Conservation (phyloP, 2,329 filamentous ascomycete genomes). For the Corynespora cassiicola region DNA sequence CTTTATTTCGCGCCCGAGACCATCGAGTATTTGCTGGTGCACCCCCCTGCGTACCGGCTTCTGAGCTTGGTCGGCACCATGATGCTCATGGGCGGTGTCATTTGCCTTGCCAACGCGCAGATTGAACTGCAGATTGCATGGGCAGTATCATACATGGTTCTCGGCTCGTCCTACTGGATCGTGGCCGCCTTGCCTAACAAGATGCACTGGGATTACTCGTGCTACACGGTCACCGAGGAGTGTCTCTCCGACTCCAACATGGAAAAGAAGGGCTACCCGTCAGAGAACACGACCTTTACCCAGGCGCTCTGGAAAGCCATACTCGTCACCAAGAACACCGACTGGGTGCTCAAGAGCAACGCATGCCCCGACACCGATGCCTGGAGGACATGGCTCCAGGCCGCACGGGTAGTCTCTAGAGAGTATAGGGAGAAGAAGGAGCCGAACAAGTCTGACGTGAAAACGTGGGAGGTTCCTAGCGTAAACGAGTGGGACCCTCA, state of each 20-base stretch:
- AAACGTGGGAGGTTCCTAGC: constrained; percentile 42
- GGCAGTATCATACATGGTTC: constrained; percentile 57
- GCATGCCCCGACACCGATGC: constrained; percentile 50
- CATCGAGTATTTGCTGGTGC: constrained; percentile 53
- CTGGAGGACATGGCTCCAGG: constrained; percentile 51
- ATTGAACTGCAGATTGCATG: constrained; percentile 57
- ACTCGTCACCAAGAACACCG: constrained; percentile 50
- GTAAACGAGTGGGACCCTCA: constrained; percentile 45
- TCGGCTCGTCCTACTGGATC: constrained; percentile 59
- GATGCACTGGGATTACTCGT: constrained; percentile 56
- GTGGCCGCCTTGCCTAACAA: constrained; percentile 56
- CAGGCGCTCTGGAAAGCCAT: constrained; percentile 58
- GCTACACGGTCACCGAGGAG: constrained; percentile 50
- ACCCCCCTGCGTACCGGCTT: constrained; percentile 51
- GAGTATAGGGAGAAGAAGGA: constrained; percentile 18
- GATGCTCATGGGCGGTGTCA: constrained; percentile 60
- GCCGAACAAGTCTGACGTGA: constrained; percentile 13
- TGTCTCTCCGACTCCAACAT: constrained; percentile 42
- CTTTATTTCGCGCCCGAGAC: constrained; percentile 60
- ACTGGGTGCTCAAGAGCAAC: constrained; percentile 51
- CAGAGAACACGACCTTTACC: constrained; percentile 49
- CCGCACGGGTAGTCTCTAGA: constrained; percentile 34
- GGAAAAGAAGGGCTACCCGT: constrained; percentile 37
- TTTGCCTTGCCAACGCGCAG: constrained; percentile 57
- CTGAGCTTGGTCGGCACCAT: constrained; percentile 58